Evolutionary conservation across 352 stramenopile species (phyloP).

Genomic region (Phytophthora lateralis): DNA sequence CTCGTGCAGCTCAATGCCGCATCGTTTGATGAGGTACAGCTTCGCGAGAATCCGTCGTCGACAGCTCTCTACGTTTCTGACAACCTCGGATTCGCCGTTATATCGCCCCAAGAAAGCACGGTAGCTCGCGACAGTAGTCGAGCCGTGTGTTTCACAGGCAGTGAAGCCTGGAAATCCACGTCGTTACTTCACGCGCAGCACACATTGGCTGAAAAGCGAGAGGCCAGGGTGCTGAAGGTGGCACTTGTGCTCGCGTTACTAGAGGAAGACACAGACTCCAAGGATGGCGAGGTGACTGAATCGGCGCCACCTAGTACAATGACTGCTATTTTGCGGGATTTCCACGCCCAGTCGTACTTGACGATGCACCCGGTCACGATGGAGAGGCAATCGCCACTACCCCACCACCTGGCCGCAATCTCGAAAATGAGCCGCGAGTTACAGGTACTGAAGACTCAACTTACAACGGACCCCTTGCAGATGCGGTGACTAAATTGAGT

Average conservation of each 20-base stretch:
- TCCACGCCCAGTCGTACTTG: conserved; percentile 71
- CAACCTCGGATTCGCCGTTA: conserved; percentile 44
- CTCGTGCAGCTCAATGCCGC: conserved; percentile 46
- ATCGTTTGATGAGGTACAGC: conserved; percentile 43
- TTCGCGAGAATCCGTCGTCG: conserved; percentile 44
- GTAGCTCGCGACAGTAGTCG: conserved; percentile 35
- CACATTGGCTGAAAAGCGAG: conserved; percentile 25
- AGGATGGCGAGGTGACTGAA: conserved; percentile 27
- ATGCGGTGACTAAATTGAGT: conserved; percentile 34
- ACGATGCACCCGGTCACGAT: conserved; percentile 75
- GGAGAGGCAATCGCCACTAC: conserved; percentile 63
- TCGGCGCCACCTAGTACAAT: conserved; percentile 32
- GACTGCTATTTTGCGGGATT: conserved; percentile 56
- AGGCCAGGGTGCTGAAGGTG: conserved; percentile 44
- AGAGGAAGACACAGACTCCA: conserved; percentile 29
- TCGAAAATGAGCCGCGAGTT: conserved; percentile 40
- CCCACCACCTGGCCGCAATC: conserved; percentile 60
- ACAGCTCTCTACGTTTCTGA: conserved; percentile 39
- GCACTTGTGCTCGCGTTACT: conserved; percentile 39
- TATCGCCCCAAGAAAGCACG: conserved; percentile 39
- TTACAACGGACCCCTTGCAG: conserved; percentile 42
- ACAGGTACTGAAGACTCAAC: conserved; percentile 37
- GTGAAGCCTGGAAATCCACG: conserved; percentile 40
- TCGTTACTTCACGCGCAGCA: conserved; percentile 32
- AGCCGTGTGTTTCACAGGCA: conserved; percentile 33